These are phyloP conservation scores for Lachnellula occidentalis DNA, from an alignment of 2,329 filamentous ascomycete genomes.

Conservation along the genomic window DNA sequence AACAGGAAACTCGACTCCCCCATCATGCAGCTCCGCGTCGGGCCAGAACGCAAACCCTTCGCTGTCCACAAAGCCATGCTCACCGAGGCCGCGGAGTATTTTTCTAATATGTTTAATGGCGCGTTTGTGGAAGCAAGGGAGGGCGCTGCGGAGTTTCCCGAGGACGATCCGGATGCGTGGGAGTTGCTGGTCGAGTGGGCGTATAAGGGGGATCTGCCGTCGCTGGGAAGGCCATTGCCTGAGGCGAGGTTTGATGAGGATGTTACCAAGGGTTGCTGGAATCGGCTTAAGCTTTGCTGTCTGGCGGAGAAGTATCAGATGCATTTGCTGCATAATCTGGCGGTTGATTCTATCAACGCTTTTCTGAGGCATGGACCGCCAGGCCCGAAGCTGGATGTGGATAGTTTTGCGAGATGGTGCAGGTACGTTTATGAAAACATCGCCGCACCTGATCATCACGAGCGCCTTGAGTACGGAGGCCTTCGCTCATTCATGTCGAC, in stretches of 20 bases:
- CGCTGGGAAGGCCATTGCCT: not conserved
- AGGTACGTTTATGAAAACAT: not conserved
- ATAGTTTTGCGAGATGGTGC: not conserved
- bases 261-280: not conserved
- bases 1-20: too few species aligned
- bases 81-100: constrained; percentile 4
- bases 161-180: constrained; percentile 1
- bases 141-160: not conserved
- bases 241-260: not conserved
- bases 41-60: too few species aligned
- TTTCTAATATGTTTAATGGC: constrained; percentile 7
- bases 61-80: constrained; percentile 9
- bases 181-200: constrained; percentile 5
- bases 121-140: not conserved
- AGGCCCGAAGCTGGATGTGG: not conserved
- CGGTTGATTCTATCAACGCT: constrained; percentile 1
- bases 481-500: not conserved
- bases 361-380: not conserved
- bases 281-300: constrained; percentile 3
- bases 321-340: constrained; percentile 2
- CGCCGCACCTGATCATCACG: too few species aligned
- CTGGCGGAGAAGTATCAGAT: constrained; percentile 7
- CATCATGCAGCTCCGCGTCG: too few species aligned
- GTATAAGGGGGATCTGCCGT: not conserved
- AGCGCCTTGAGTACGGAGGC: too few species aligned